Percentiles rank a stretch among this genome's conserved stretches.
These are phyloP conservation scores for Lithospermum erythrorhizon DNA, from an alignment of 257 asterid genomes.

Conservation along the genomic window DNA sequence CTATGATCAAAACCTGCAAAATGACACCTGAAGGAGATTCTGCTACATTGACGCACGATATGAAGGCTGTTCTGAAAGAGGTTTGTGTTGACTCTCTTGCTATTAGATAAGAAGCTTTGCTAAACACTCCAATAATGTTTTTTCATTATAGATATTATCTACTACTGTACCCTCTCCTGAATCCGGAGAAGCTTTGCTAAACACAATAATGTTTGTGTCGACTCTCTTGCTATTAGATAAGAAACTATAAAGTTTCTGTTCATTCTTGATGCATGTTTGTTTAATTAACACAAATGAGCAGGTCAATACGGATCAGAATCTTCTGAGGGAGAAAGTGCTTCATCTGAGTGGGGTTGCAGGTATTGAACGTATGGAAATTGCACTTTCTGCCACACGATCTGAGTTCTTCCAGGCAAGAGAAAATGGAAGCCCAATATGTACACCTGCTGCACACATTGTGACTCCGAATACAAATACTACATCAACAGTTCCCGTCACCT, in stretches of 20 bases:
- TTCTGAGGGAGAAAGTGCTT: conserved; percentile 70
- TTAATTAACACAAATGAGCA: conserved; percentile 9
- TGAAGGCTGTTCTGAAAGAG: conserved; percentile 83
- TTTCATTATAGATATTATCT: no score
- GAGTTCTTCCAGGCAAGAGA: conserved; percentile 49
- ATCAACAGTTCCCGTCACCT: conserved; percentile 18
- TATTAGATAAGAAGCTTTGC: no score
- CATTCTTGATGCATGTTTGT: not conserved
- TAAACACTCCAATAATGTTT: no score
- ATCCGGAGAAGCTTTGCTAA: no score
- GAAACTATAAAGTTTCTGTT: no score
- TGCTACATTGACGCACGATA: conserved; percentile 58
- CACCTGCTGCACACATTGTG: conserved; percentile 26
- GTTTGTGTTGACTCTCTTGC: conserved; percentile 15
- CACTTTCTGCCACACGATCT: conserved; percentile 44
- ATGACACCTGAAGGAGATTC: conserved; percentile 63
- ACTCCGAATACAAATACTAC: conserved; percentile 26
- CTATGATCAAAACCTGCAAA: conserved; percentile 82
- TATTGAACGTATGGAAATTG: conserved; percentile 66
- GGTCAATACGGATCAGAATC: conserved; percentile 74
- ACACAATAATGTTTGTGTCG: conserved; percentile 18
- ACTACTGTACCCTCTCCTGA: no score
- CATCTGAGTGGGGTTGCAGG: conserved; percentile 85
- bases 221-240: no score
- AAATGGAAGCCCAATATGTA: conserved; percentile 30